phyloP scores from a whole-genome alignment of 2,329 filamentous ascomycete species.

The Davidsoniella neocaledoniae region DNA sequence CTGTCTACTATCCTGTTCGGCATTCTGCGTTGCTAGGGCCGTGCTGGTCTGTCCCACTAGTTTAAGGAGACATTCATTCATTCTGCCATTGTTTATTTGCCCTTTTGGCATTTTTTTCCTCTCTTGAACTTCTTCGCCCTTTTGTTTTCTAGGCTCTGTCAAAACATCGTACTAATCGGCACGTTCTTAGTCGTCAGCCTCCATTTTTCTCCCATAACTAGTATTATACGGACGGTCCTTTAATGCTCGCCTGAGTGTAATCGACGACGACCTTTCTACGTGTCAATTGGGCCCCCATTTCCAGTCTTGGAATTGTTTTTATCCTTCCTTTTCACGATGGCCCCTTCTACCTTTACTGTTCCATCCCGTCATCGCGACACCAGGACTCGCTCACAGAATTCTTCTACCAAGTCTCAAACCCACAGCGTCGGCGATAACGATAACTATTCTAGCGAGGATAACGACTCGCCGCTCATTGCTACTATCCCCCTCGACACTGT shows the following conservation, averaged over 20 bases:
- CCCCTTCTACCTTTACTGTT: not conserved
- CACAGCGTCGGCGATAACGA: not conserved
- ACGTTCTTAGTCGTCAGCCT: not conserved
- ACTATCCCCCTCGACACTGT: conserved; percentile 21
- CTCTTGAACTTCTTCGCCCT: not conserved
- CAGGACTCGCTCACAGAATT: not conserved
- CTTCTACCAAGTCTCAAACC: not conserved
- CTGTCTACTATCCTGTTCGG: not conserved
- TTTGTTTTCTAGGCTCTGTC: not conserved
- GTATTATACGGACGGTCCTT: no score
- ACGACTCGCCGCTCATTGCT: conserved; percentile 19
- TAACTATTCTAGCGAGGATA: not conserved
- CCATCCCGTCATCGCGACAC: not conserved
- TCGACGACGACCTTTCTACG: no score
- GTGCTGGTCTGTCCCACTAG: conserved; percentile 2
- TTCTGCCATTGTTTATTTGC: conserved; percentile 2
- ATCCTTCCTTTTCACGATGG: not conserved
- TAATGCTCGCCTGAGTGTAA: no score
- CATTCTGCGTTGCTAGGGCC: conserved; percentile 3
- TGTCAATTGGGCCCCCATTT: no score
- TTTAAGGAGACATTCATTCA: conserved; percentile 1
- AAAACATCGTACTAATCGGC: not conserved
- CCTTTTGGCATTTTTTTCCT: conserved; percentile 5
- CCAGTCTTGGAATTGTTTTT: no score
- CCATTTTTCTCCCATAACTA: no score